phyloP scores from a whole-genome alignment of 192 early-diverging fungal species.

The Coemansia sp. region DNA sequence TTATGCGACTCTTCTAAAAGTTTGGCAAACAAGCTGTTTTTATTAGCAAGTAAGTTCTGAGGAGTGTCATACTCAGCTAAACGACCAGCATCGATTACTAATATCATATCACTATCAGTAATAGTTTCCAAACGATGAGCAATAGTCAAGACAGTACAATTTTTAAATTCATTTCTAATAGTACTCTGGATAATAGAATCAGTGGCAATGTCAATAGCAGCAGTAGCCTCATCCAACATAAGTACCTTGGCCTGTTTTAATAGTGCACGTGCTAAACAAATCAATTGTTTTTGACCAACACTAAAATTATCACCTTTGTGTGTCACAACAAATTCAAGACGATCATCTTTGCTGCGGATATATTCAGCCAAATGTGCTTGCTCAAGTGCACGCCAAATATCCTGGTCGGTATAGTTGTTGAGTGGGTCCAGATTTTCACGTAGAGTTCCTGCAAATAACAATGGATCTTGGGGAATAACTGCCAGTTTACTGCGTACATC shows the following conservation, averaged over 20 bases:
- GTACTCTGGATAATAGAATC: slow-evolving; percentile 63
- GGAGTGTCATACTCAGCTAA: slow-evolving; percentile 67
- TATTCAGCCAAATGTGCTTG: slow-evolving; percentile 56
- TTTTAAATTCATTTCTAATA: slow-evolving; percentile 60
- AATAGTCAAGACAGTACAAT: slow-evolving; percentile 69
- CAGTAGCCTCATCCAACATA: slow-evolving; percentile 70
- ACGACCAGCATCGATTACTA: slow-evolving; percentile 61
- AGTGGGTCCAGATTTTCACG: slow-evolving; percentile 85
- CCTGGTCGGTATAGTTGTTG: slow-evolving; percentile 62
- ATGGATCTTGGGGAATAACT: slow-evolving; percentile 79
- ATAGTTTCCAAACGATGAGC: slow-evolving; percentile 67
- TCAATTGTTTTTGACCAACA: slow-evolving; percentile 78
- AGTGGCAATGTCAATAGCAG: slow-evolving; percentile 37
- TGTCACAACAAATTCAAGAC: slow-evolving; percentile 33
- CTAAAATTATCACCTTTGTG: slow-evolving; percentile 74
- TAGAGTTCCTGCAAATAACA: slow-evolving; percentile 70
- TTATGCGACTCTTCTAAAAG: slow-evolving; percentile 62
- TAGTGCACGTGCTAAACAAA: slow-evolving; percentile 78
- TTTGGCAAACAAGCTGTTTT: slow-evolving; percentile 59
- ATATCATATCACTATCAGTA: slow-evolving; percentile 59
- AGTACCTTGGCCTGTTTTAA: slow-evolving; percentile 67
- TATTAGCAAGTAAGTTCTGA: slow-evolving; percentile 53
- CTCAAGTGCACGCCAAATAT: slow-evolving; percentile 65
- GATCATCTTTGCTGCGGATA: slow-evolving; percentile 22
- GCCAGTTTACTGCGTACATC: slow-evolving; percentile 73